Base-by-base conservation (phyloP, 345 rosid species). In the Salix koriyanagi region DNA sequence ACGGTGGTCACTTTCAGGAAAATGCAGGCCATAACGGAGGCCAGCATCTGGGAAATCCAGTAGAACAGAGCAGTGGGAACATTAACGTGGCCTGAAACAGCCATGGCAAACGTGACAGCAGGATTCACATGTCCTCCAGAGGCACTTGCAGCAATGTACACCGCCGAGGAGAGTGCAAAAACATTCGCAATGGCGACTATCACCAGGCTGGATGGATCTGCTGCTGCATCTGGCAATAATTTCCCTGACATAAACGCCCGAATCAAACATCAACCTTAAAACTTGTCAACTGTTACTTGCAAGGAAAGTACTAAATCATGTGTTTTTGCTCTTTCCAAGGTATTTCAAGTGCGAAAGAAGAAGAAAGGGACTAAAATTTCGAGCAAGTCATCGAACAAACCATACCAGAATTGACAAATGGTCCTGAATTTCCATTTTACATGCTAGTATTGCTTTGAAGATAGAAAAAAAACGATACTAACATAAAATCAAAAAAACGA, bases 41-140 rank as follows among this genome's bases (percentile, higher is more conserved):
- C 97, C 71, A 90, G 41, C 94, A 96, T 82, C 83, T 92, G 97
- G 46, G 92, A 88, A 68, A 87, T 73, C 98, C 98, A 96, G 81
- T 92, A 96, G 50, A 93, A 90, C 54, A 93, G 44, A 77, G 99
- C 97, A 11, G 92, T 90, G 1, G 95, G 89, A 69, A 93, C 84
- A 39, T 87, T 87, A 8, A 96, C 80, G 66, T 83, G 89, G 68
- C 99, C 99, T 11, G 94, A 90, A 44, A 96, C 88, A 3, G 92
- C 99, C 95, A 86, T 89, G 0, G 79, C 90, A 61, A 93, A 92
- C 2, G 98, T 96, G 73, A 96, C 98, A 5, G 98, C 97, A 4
- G 99, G 99, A 75, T 93, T 96, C 70, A 93, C 91, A 67, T 93
- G 99, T 4, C 98, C 97, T 1, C 96, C 97, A 4, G 97, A 96